phyloP scores from a whole-genome alignment of 2,329 filamentous ascomycete genomes.

The Epichloe sp. region DNA sequence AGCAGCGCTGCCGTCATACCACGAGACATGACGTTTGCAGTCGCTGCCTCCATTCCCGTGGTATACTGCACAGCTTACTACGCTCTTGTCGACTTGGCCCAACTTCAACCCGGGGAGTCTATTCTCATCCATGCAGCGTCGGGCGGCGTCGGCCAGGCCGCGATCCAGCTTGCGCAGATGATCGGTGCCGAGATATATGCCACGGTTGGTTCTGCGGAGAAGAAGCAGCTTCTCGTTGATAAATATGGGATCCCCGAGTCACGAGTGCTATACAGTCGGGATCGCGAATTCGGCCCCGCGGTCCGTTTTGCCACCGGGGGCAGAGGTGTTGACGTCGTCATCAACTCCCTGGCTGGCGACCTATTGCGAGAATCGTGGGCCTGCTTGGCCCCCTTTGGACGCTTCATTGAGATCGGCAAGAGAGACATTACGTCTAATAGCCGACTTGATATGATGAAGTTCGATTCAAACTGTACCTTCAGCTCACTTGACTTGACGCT shows the following conservation, averaged over 20 bases:
- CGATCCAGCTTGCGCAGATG: constrained; percentile 14
- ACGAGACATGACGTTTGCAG: constrained; percentile 15
- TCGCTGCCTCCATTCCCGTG: constrained; percentile 14
- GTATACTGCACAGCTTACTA: constrained; percentile 10
- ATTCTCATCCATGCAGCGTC: constrained; percentile 19
- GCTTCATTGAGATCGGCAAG: constrained; percentile 32
- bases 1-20: constrained; percentile 3
- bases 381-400: constrained; percentile 28
- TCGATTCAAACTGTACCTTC: constrained; percentile 33
- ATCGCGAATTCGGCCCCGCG: constrained; percentile 10
- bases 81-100: constrained; percentile 6
- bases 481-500: constrained; percentile 32
- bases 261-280: constrained; percentile 16
- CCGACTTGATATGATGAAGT: constrained; percentile 33
- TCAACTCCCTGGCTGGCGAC: constrained; percentile 28
- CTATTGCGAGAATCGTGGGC: constrained; percentile 28
- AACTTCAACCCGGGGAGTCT: constrained; percentile 20
- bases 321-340: constrained; percentile 55
- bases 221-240: constrained; percentile 15
- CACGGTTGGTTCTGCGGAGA: constrained; percentile 17
- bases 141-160: constrained; percentile 18
- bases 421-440: constrained; percentile 26
- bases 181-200: constrained; percentile 15
- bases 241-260: constrained; percentile 23
- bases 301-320: constrained; percentile 21